These are phyloP conservation scores for Fusarium torulosum DNA, from an alignment of 2,329 filamentous ascomycete species.

Conservation along the genomic window DNA sequence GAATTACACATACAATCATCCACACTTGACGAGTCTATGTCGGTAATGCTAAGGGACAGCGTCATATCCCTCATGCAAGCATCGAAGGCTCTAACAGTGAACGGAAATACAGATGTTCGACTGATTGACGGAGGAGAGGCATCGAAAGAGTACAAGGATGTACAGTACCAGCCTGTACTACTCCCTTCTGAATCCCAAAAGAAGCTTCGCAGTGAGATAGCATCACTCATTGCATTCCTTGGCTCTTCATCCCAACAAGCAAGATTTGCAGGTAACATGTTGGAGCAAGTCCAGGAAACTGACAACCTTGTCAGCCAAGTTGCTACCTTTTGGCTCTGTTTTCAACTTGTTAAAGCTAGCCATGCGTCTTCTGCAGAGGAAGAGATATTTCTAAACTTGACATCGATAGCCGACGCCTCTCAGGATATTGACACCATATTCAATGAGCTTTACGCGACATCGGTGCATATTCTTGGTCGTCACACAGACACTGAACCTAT, in stretches of 20 bases:
- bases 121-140: constrained; percentile 44
- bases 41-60: constrained; percentile 79
- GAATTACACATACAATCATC: constrained; percentile 73
- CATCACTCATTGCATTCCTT: constrained; percentile 67
- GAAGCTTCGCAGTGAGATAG: constrained; percentile 68
- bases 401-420: constrained; percentile 53
- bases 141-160: constrained; percentile 20
- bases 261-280: constrained; percentile 72
- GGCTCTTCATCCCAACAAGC: constrained; percentile 70
- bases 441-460: constrained; percentile 77
- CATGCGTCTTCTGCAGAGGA: constrained; percentile 65
- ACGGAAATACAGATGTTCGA: constrained; percentile 45
- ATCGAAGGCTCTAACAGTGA: constrained; percentile 32
- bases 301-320: constrained; percentile 68
- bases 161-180: constrained; percentile 70
- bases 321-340: constrained; percentile 83
- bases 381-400: constrained; percentile 74
- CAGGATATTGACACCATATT: constrained; percentile 63
- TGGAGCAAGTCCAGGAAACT: constrained; percentile 71
- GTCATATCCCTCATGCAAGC: constrained; percentile 61
- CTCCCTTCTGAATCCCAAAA: constrained; percentile 75
- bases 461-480: constrained; percentile 71
- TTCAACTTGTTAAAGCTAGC: constrained; percentile 75
- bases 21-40: constrained; percentile 75
- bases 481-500: constrained; percentile 61